Conservation (phyloP, 108 stramenopile species). For the Aurantiochytrium sp. region DNA sequence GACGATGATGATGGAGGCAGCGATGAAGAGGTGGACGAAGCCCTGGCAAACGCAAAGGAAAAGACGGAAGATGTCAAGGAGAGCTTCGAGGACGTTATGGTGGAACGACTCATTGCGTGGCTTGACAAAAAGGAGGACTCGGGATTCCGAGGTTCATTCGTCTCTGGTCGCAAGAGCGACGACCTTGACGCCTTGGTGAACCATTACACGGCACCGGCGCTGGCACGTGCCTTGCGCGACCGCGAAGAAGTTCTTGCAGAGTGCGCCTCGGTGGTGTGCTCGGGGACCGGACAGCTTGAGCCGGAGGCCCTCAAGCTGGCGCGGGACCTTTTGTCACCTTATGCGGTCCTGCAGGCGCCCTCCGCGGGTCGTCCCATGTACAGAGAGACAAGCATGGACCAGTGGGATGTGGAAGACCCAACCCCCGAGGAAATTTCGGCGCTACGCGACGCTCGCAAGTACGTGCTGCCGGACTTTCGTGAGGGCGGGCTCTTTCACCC, state of each 20-base stretch:
- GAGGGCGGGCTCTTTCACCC: conserved; percentile 15
- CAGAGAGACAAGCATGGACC: background rate
- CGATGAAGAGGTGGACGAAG: background rate
- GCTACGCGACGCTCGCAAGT: background rate
- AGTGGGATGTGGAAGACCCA: background rate
- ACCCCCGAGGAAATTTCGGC: background rate
- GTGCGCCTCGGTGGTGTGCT: conserved; percentile 31
- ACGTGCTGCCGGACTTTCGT: background rate
- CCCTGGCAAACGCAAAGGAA: background rate
- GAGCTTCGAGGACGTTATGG: background rate
- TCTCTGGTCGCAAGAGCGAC: conserved; percentile 25
- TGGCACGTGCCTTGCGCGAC: conserved; percentile 40
- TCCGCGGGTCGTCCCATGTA: background rate
- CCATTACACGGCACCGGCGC: conserved; percentile 45
- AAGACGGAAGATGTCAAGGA: background rate
- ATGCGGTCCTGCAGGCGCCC: background rate
- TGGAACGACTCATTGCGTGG: background rate
- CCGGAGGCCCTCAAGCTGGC: background rate
- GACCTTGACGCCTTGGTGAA: conserved; percentile 34
- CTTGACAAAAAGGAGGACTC: conserved; percentile 10
- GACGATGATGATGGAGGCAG: background rate
- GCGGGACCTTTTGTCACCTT: background rate
- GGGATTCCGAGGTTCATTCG: background rate
- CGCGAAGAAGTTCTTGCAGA: conserved; percentile 33
- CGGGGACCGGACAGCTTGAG: conserved; percentile 20